Evolutionary conservation across 2,329 filamentous ascomycete species (phyloP).

Genomic region (Tolypocladium capitatum): DNA sequence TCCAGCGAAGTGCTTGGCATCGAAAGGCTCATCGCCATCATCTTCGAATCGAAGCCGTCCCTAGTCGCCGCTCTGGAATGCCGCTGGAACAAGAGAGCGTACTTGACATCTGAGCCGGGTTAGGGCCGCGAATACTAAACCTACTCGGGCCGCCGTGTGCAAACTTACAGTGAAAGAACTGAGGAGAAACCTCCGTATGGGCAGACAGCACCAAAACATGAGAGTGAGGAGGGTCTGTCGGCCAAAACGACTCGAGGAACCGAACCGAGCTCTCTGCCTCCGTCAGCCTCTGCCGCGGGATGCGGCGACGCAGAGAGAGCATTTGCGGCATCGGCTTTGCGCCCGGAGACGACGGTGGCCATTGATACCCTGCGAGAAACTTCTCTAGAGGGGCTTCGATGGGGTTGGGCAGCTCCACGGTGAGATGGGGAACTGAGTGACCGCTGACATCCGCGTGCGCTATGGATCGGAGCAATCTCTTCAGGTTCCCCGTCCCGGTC

Average conservation of each 20-base stretch:
- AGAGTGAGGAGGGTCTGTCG: slow-evolving; percentile 44
- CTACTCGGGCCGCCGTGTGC: not conserved
- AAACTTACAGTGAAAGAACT: slow-evolving; percentile 64
- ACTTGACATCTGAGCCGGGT: slow-evolving; percentile 50
- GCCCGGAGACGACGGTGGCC: slow-evolving; percentile 40
- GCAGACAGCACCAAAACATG: slow-evolving; percentile 80
- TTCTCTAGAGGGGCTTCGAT: slow-evolving; percentile 51
- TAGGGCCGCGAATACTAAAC: slow-evolving; percentile 4
- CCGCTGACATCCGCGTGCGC: slow-evolving; percentile 62
- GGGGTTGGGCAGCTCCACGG: slow-evolving; percentile 65
- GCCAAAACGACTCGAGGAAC: slow-evolving; percentile 83
- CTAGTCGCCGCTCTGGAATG: slow-evolving; percentile 44
- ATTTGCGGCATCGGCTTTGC: slow-evolving; percentile 31
- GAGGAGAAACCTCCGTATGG: slow-evolving; percentile 63
- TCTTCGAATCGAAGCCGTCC: slow-evolving; percentile 33
- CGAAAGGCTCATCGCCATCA: slow-evolving; percentile 73
- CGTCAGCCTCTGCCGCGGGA: slow-evolving; percentile 44
- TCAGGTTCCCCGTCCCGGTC: slow-evolving; percentile 58
- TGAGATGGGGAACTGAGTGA: slow-evolving; percentile 57
- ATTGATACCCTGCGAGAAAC: slow-evolving; percentile 52
- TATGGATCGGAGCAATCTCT: slow-evolving; percentile 66
- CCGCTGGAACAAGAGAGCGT: slow-evolving; percentile 60
- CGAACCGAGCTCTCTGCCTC: slow-evolving; percentile 60
- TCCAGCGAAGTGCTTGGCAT: slow-evolving; percentile 53
- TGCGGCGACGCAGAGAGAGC: slow-evolving; percentile 62